A percentile compares a stretch with the other conserved stretches of the same genome.
These are phyloP conservation scores for Penicillium sp. DNA, from an alignment of 2,329 filamentous ascomycete species.

Conservation along the genomic window DNA sequence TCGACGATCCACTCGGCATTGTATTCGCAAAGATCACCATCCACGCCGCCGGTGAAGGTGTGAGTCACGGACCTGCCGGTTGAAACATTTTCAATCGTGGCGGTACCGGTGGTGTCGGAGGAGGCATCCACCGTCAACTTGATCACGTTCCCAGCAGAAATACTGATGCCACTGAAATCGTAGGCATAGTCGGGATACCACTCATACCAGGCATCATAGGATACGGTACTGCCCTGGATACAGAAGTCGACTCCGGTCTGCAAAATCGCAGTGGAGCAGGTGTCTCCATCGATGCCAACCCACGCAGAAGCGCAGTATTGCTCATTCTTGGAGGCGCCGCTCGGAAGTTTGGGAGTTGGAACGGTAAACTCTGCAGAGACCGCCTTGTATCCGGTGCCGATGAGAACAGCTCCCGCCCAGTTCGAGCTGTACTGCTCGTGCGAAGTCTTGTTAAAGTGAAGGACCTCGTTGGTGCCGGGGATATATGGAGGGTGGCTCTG, in stretches of 20 bases:
- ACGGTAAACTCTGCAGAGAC: constrained; percentile 55
- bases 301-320: constrained; percentile 53
- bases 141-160: constrained; percentile 46
- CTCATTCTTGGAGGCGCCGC: constrained; percentile 30
- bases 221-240: constrained; percentile 39
- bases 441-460: constrained; percentile 35
- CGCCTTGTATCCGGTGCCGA: constrained; percentile 50
- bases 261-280: constrained; percentile 52
- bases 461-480: constrained; percentile 26
- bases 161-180: constrained; percentile 49
- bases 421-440: constrained; percentile 53
- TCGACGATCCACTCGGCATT: constrained; percentile 65
- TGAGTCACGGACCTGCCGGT: constrained; percentile 54
- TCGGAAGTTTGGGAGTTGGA: constrained; percentile 46
- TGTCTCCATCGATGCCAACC: constrained; percentile 62
- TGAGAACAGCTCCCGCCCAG: constrained; percentile 60
- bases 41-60: constrained; percentile 45
- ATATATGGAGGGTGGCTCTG: constrained; percentile 34
- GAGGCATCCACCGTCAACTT: constrained; percentile 43
- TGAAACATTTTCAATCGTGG: constrained; percentile 50
- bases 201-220: constrained; percentile 59
- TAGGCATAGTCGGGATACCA: constrained; percentile 59
- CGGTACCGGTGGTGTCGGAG: constrained; percentile 43
- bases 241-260: constrained; percentile 59
- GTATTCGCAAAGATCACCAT: constrained; percentile 49